Evolutionary conservation across 2,329 filamentous ascomycete species (phyloP), one percentile per base, ranked within the genome.

Genomic region (Exophiala sp.): DNA sequence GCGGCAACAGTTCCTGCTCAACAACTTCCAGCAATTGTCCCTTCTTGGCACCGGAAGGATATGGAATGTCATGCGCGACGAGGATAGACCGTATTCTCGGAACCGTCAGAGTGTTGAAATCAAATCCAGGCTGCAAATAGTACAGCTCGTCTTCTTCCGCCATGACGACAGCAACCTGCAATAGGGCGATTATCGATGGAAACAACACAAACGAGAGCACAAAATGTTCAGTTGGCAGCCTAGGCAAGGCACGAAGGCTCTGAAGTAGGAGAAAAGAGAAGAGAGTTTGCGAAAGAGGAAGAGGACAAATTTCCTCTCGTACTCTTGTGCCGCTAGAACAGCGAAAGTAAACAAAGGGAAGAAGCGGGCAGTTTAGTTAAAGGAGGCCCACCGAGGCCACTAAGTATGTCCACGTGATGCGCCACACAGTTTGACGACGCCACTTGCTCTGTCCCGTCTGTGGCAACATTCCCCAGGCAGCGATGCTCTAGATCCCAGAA

Each of bases 41-140:
- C 75, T 99, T 99, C 75, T 97, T 99, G 10, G 94, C 91, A 3
- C 86, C 91, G 0, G 89, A 86, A 4, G 91, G 87, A 68, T 96
- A 97, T 35, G 84, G 75, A 65, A 97, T 78, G 68, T 91, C 88
- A 74, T 99, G 89, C 61, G 85, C 87, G 65, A 97, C 88, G 54
- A 99, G 83, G 62, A 97, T 95, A 45, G 88, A 92, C 65, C 94
- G 89, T 64, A 99, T 78, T 42, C 88, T 87, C 24, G 94, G 91
- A 46, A 97, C 85, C 1, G 91, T 97, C 60, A 97, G 82, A 60
- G 81, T 83, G 67, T 81, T 80, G 16, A 94, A 85, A 69, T 99
- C 90, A 69, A 96, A 97, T 65, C 83, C 89, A 50, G 89, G 81
- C 67, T 91, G 84, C 32, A 97, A 85, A 69, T 97, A 99, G 62